These are phyloP conservation scores for Lasiodiplodia gonubiensis DNA, from an alignment of 2,329 filamentous ascomycete genomes.

Conservation along the genomic window DNA sequence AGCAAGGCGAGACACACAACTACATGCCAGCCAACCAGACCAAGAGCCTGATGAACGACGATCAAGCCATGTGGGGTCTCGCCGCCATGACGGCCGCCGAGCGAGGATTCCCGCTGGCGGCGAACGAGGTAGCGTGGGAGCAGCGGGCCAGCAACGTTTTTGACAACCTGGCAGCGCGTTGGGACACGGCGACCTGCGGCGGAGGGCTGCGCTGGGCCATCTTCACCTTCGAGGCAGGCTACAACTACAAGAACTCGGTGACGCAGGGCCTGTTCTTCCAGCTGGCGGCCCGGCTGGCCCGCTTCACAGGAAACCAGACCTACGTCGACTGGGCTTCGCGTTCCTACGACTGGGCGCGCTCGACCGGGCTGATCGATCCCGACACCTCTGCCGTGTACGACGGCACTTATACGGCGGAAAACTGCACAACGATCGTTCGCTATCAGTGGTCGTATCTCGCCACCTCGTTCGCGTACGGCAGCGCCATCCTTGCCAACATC, in stretches of 20 bases:
- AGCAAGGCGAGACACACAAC: too few species aligned
- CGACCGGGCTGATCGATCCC: conserved; percentile 58
- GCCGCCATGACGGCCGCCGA: conserved; percentile 73
- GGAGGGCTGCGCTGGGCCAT: conserved; percentile 76
- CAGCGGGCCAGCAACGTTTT: conserved; percentile 73
- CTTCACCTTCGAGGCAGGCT: too few species aligned
- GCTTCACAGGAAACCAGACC: conserved; percentile 67
- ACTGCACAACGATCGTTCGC: conserved; percentile 58
- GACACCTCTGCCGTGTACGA: conserved; percentile 53
- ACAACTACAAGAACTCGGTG: conserved; percentile 82
- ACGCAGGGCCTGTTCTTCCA: conserved; percentile 86
- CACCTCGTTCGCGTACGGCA: conserved; percentile 61
- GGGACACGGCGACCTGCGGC: conserved; percentile 70
- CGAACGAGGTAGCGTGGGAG: conserved; percentile 67
- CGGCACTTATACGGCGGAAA: conserved; percentile 49
- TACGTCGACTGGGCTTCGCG: conserved; percentile 68
- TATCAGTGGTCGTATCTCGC: conserved; percentile 65
- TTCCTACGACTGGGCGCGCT: conserved; percentile 64
- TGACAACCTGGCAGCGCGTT: conserved; percentile 71
- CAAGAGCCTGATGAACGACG: too few species aligned
- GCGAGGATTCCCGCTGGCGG: conserved; percentile 66
- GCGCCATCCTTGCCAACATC: conserved; percentile 63
- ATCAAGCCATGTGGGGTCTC: conserved; percentile 76
- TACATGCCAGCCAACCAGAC: too few species aligned
- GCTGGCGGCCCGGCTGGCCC: conserved; percentile 74